Evolutionary conservation across 2,329 filamentous ascomycete genomes (phyloP), one percentile per base, ranked within the genome.

Genomic region (Proliferodiscus dingleyae): DNA sequence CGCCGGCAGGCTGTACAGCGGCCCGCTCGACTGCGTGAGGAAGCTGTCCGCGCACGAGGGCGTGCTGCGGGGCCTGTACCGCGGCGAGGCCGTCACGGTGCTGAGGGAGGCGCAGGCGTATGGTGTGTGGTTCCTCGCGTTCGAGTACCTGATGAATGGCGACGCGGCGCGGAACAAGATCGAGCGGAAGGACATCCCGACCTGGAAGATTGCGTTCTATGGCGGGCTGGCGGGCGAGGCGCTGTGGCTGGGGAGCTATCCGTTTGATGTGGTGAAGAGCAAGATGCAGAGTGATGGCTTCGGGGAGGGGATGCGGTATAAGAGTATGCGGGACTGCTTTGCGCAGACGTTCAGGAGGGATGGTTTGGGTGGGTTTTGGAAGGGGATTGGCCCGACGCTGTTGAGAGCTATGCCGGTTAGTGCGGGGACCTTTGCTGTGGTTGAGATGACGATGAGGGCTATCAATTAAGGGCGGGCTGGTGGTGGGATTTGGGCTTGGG

Each of bases 251-350:
- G 77, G 78, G 28, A 95, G 89, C 63, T 98, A 98, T 70, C 93
- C 93, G 18, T 85, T 98, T 55, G 93, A 98, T 69, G 91, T 98
- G 22, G 71, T 98, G 69, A 98, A 98, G 85, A 95, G 89, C 70
- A 97, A 95, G 80, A 96, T 97, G 91, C 93, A 98, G 78, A 95
- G 85, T 47, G 93, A 98, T 69, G 90, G 87, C 0, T 93, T 96
- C 64, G 89, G 87, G 4, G 51, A 66, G 39, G 70, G 77, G 52
- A 81, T 83, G 72, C 77, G 76, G 64, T 98, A 86, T 70, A 79
- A 72, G 65, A 83, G 73, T 45, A 96, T 96, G 91, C 78, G 84
- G 41, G 87, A 94, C 68, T 94, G 88, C 71, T 94, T 97, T 68
- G 77, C 74, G 48, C 81, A 95, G 74, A 94, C 85, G 2, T 95